phyloP scores from a whole-genome alignment of 208 protist genomes.

The Crithidia bombi region DNA sequence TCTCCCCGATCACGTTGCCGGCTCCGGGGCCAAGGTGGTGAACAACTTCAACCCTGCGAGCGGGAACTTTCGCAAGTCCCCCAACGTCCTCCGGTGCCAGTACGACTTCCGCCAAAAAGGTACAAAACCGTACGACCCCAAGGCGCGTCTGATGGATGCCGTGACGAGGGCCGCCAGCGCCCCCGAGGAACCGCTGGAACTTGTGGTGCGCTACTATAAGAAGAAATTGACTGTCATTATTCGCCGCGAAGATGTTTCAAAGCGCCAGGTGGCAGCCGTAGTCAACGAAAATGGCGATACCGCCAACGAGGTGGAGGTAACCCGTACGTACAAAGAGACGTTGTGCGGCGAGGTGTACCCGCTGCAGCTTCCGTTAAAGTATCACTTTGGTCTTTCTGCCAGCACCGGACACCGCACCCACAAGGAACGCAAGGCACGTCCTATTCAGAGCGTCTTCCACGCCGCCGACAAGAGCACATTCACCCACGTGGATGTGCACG shows the following conservation, averaged over 20 bases:
- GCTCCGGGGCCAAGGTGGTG: conserved; percentile 29
- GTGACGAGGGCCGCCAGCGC: conserved; percentile 36
- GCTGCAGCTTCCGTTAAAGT: conserved; percentile 58
- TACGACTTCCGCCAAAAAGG: conserved; percentile 77
- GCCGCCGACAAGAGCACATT: conserved; percentile 30
- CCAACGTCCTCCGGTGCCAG: conserved; percentile 54
- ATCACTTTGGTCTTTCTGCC: conserved; percentile 82
- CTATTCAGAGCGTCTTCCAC: conserved; percentile 36
- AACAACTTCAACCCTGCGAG: conserved; percentile 71
- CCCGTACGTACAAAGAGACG: conserved; percentile 67
- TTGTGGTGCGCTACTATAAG: conserved; percentile 80
- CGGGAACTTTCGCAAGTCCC: conserved; percentile 49
- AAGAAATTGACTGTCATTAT: conserved; percentile 63
- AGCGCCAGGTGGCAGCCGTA: conserved; percentile 22
- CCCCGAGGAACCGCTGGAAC: conserved; percentile 70
- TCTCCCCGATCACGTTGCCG: conserved; percentile 53
- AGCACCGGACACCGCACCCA: conserved; percentile 60
- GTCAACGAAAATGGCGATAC: conserved; percentile 19
- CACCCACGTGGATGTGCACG: conserved; percentile 82
- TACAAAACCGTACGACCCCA: conserved; percentile 39
- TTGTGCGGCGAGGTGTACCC: conserved; percentile 77
- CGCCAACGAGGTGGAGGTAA: conserved; percentile 42
- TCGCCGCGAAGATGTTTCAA: conserved; percentile 48
- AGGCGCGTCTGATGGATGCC: conserved; percentile 23
- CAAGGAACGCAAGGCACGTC: conserved; percentile 26